Evolutionary conservation across 345 rosid species (phyloP).

Genomic region (Dovyalis caffra): DNA sequence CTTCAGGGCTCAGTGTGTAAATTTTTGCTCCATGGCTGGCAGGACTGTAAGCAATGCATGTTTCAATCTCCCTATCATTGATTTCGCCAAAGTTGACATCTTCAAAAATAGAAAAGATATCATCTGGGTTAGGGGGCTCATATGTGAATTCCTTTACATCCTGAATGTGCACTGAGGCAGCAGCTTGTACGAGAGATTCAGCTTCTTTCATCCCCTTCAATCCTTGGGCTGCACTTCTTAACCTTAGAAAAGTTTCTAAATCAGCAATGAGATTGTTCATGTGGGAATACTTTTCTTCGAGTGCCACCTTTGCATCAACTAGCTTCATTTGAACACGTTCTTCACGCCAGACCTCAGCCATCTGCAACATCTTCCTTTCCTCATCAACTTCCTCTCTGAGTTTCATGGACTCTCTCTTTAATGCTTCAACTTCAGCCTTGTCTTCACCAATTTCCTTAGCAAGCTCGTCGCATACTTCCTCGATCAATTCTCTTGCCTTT

Average conservation of each 20-base stretch:
- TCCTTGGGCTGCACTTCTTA: slow-evolving; percentile 41
- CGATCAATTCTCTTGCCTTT: slow-evolving; percentile 62
- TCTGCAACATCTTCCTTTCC: slow-evolving; percentile 90
- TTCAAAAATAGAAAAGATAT: slow-evolving; percentile 63
- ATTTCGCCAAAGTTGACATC: slow-evolving; percentile 47
- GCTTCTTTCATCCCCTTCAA: slow-evolving; percentile 43
- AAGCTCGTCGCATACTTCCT: slow-evolving; percentile 91
- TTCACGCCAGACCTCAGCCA: slow-evolving; percentile 99
- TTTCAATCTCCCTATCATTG: slow-evolving; percentile 44
- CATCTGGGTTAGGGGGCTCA: slow-evolving; percentile 62
- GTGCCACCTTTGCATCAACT: slow-evolving; percentile 71
- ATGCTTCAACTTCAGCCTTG: slow-evolving; percentile 68
- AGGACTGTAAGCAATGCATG: slow-evolving; percentile 37
- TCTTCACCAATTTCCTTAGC: slow-evolving; percentile 83
- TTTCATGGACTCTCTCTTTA: slow-evolving; percentile 64
- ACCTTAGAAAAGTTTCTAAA: slow-evolving; percentile 49
- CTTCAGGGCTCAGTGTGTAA: slow-evolving; percentile 54
- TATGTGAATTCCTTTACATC: slow-evolving; percentile 59
- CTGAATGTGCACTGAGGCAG: slow-evolving; percentile 46
- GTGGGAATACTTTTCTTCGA: slow-evolving; percentile 52
- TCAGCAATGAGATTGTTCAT: slow-evolving; percentile 63
- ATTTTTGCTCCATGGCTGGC: slow-evolving; percentile 47
- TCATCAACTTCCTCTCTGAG: slow-evolving; percentile 71
- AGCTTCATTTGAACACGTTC: slow-evolving; percentile 96
- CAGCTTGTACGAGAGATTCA: slow-evolving; percentile 50